These are phyloP conservation scores for Saksenaea oblongispora DNA, from an alignment of 371 early-diverging fungal species.

Conservation along the genomic window DNA sequence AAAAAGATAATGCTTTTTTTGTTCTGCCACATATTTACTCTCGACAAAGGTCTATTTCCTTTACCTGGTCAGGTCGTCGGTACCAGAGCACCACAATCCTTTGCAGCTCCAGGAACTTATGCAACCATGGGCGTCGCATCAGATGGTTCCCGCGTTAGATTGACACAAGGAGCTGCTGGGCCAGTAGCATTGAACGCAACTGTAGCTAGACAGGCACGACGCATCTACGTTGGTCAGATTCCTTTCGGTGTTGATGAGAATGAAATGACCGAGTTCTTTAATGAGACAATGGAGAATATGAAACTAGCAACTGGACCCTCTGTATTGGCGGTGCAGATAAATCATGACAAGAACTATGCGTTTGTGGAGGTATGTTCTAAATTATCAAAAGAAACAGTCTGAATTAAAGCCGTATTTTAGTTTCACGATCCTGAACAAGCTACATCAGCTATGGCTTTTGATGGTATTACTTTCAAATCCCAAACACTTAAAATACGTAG, in stretches of 20 bases:
- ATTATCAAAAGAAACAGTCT: not conserved
- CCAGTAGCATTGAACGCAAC: slow-evolving; percentile 35
- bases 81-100: slow-evolving; percentile 59
- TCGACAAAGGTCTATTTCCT: slow-evolving; percentile 76
- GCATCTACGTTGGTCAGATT: slow-evolving; percentile 93
- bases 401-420: slow-evolving; percentile 33
- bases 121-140: slow-evolving; percentile 39
- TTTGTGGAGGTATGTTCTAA: slow-evolving; percentile 78
- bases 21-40: not conserved
- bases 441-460: slow-evolving; percentile 88
- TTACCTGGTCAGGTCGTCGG: slow-evolving; percentile 86
- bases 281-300: slow-evolving; percentile 77
- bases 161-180: slow-evolving; percentile 48
- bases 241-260: slow-evolving; percentile 83
- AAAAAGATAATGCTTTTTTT: not conserved
- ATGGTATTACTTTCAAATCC: slow-evolving; percentile 84
- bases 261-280: slow-evolving; percentile 83
- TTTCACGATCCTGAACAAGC: slow-evolving; percentile 90
- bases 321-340: slow-evolving; percentile 83
- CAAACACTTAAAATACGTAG: slow-evolving; percentile 89
- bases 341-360: slow-evolving; percentile 91
- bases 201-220: slow-evolving; percentile 70
- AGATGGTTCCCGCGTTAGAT: slow-evolving; percentile 38
- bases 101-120: slow-evolving; percentile 56
- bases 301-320: slow-evolving; percentile 62